phyloP scores from a whole-genome alignment of 1,284 basidiomycete species.

The Cryptococcus sp. region DNA sequence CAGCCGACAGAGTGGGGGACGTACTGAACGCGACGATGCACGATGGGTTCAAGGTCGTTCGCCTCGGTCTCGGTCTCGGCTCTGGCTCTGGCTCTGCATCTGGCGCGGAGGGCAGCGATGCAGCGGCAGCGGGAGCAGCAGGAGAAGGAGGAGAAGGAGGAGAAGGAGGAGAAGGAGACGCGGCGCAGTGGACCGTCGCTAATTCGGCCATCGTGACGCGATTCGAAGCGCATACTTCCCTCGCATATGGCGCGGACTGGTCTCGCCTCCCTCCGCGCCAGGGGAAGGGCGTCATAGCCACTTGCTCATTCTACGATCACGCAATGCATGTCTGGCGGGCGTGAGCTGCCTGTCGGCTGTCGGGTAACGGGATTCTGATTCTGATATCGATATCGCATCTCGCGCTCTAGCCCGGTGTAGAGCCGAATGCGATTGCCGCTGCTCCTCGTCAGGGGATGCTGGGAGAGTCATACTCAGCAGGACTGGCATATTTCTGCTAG shows the following conservation, averaged over 20 bases:
- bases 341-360: too few relatives aligned
- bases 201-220: slow-evolving; percentile 56
- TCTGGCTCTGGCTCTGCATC: too few relatives aligned
- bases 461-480: too few relatives aligned
- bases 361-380: too few relatives aligned
- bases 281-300: slow-evolving; percentile 66
- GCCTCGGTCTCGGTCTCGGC: slow-evolving; percentile 52
- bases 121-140: slow-evolving; percentile 10
- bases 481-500: too few relatives aligned
- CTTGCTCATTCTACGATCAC: slow-evolving; percentile 97
- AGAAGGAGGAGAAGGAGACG: slow-evolving; percentile 15
- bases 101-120: too few relatives aligned
- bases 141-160: background rate
- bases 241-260: slow-evolving; percentile 98
- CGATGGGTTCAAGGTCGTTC: slow-evolving; percentile 86
- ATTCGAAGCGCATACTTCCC: slow-evolving; percentile 76
- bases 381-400: too few relatives aligned
- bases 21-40: slow-evolving; percentile 95
- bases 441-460: too few relatives aligned
- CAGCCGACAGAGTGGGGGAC: slow-evolving; percentile 61
- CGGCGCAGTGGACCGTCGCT: too few relatives aligned
- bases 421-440: too few relatives aligned
- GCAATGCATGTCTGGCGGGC: slow-evolving; percentile 77
- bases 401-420: too few relatives aligned
- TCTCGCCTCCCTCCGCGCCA: slow-evolving; percentile 56